A percentile compares a stretch with the other conserved stretches of the same genome.
Conservation (phyloP, 306 rosid genomes). For the Chamaecrista fasciculata region DNA sequence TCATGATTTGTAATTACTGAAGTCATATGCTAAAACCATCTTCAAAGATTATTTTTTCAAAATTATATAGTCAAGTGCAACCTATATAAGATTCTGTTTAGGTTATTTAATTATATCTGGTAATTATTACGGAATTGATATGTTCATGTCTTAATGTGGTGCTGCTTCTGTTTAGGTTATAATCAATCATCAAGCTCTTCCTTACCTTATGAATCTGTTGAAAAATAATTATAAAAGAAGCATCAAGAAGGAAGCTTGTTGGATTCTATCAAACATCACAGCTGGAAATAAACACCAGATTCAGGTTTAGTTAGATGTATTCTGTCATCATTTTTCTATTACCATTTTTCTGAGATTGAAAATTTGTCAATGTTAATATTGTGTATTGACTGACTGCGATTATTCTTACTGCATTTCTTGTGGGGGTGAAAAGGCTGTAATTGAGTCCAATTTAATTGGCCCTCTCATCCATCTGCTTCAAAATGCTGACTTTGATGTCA, state of each 20-base stretch:
- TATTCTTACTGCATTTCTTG: neutral
- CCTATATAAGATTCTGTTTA: neutral
- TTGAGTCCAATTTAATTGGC: conserved; percentile 63
- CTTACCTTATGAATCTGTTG: conserved; percentile 68
- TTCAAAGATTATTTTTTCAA: no score
- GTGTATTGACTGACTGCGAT: no score
- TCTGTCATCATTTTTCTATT: neutral
- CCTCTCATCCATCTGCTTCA: conserved; percentile 80
- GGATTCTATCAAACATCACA: conserved; percentile 93
- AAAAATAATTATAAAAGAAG: conserved; percentile 76
- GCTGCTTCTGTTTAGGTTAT: conserved; percentile 51
- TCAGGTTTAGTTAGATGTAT: conserved; percentile 53
- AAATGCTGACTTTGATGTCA: conserved; percentile 92
- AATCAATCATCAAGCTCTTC: conserved; percentile 78
- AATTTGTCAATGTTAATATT: neutral
- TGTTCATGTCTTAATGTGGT: conserved; percentile 9
- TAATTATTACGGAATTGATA: no score
- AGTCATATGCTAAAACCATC: no score
- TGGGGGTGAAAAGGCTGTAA: conserved; percentile 52
- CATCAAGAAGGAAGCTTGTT: no score
- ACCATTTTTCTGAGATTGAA: neutral
- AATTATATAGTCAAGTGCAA: no score
- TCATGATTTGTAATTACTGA: no score
- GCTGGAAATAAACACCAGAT: conserved; percentile 96
- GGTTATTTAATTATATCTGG: no score